Base-by-base conservation (phyloP, 2,329 filamentous ascomycete genomes). In the Epichloe baconii region DNA sequence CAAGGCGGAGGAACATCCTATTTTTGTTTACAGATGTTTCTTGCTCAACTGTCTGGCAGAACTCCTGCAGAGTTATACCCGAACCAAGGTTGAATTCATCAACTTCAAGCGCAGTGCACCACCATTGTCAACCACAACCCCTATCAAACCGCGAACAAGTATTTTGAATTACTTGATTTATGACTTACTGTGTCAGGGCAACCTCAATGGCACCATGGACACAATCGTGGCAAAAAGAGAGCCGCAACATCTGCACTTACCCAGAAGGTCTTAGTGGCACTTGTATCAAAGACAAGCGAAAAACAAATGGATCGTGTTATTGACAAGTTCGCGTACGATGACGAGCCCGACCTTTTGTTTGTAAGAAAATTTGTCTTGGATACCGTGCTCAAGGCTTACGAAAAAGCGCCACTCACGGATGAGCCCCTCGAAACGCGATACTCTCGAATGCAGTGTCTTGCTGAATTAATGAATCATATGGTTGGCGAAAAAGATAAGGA, bases 81-180 rank as follows among this genome's bases (percentile, higher is more conserved):
- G 89, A 50, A 88, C 89, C 8, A 99, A 99, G 74, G 81, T 98
- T 43, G 94, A 98, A 64, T 97, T 99, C 64, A 96, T 99, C 72
- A 97, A 96, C 66, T 98, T 96, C 71, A 97, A 94, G 58, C 84
- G 91, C 54, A 95, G 90, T 62, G 85, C 88, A 6, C 86, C 89
- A 50, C 88, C 91, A 45, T 78, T 88, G 44, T 84, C 88, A 58
- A 84, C 84, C 11, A 83, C 82, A 50, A 97, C 93, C 1, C 93
- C 93, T 5, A 90, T 94, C 15, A 97, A 97, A 67, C 93, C 93
- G 51, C 83, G 93, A 41, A 90, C 91, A 11, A 89, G 86, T 55
- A 85, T 97, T 43, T 73, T 98, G 55, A 96, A 97, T 66, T 98
- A 98, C 62, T 76, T 98, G 37, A 79, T 98, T 47, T 89, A 86